These are phyloP conservation scores for Gynandropsis gynandra DNA, from an alignment of 345 rosid species.

Conservation along the genomic window DNA sequence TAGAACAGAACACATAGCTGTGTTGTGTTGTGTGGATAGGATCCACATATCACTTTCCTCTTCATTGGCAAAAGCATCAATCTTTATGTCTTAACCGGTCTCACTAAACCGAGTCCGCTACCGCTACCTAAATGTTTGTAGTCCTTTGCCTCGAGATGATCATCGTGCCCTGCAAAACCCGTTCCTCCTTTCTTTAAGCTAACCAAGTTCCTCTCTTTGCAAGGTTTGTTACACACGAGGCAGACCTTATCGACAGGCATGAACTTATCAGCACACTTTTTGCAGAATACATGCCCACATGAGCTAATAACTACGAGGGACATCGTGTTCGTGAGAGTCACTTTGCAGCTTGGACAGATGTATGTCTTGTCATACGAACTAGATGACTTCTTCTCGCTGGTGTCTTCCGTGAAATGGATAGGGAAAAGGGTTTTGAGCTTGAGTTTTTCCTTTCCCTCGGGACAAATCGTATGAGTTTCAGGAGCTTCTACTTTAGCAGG, in stretches of 20 bases:
- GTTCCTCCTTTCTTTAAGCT: slow-evolving; percentile 81
- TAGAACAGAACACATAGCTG: too few species aligned
- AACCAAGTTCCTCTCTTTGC: slow-evolving; percentile 74
- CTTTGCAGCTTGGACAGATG: slow-evolving; percentile 94
- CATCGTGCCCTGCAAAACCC: slow-evolving; percentile 80
- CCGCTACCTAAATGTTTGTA: slow-evolving; percentile 98
- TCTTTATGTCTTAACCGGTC: slow-evolving; percentile 59
- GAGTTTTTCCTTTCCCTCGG: slow-evolving; percentile 87
- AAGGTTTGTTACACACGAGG: slow-evolving; percentile 62
- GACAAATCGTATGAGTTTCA: slow-evolving; percentile 56
- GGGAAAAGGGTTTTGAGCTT: slow-evolving; percentile 82
- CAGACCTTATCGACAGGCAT: slow-evolving; percentile 71
- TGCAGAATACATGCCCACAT: slow-evolving; percentile 97
- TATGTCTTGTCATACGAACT: slow-evolving; percentile 53
- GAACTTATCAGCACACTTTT: slow-evolving; percentile 81
- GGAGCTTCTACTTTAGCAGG: slow-evolving; percentile 69
- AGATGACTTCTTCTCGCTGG: slow-evolving; percentile 29
- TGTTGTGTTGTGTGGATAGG: too few species aligned
- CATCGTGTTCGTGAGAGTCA: slow-evolving; percentile 76
- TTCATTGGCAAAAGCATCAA: too few species aligned
- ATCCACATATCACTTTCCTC: too few species aligned
- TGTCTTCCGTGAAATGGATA: slow-evolving; percentile 61
- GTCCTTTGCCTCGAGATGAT: slow-evolving; percentile 72
- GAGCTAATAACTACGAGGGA: slow-evolving; percentile 71
- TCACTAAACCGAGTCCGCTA: slow-evolving; percentile 78